These are phyloP conservation scores for Teratosphaeria nubilosa DNA, from an alignment of 2,329 filamentous ascomycete species.

Conservation along the genomic window DNA sequence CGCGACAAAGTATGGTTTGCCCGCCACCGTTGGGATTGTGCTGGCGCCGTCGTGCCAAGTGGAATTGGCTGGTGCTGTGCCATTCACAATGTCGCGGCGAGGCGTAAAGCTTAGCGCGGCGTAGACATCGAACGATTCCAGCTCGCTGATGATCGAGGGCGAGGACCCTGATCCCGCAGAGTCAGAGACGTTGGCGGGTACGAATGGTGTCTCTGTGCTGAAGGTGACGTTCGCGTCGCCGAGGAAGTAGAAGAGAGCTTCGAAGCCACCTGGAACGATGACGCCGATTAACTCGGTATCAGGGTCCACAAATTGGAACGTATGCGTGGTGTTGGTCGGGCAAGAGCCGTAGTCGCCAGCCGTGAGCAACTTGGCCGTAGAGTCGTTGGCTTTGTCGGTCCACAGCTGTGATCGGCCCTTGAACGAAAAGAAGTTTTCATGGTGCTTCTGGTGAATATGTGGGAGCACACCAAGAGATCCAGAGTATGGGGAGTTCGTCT, in stretches of 20 bases:
- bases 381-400: slow-evolving; percentile 28
- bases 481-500: neutral
- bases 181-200: slow-evolving; percentile 23
- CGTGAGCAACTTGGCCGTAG: slow-evolving; percentile 30
- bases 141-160: slow-evolving; percentile 24
- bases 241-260: slow-evolving; percentile 30
- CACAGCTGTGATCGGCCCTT: slow-evolving; percentile 36
- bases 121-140: slow-evolving; percentile 36
- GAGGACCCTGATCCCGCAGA: slow-evolving; percentile 21
- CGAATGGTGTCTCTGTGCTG: slow-evolving; percentile 28
- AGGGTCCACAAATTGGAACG: slow-evolving; percentile 39
- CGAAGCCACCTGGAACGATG: slow-evolving; percentile 40
- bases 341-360: slow-evolving; percentile 39
- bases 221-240: slow-evolving; percentile 27
- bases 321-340: slow-evolving; percentile 37
- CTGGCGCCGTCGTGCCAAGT: slow-evolving; percentile 1
- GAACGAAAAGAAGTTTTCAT: neutral
- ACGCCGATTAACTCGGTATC: slow-evolving; percentile 40
- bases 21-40: neutral
- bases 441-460: neutral
- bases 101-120: slow-evolving; percentile 32
- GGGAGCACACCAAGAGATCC: neutral
- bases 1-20: slow-evolving; percentile 10
- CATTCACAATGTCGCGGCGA: slow-evolving; percentile 33
- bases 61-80: slow-evolving; percentile 25